Evolutionary conservation across 164 flowering plant genomes (phyloP), one percentile per base, ranked within the genome.

Genomic region (Cinnamomum chago): DNA sequence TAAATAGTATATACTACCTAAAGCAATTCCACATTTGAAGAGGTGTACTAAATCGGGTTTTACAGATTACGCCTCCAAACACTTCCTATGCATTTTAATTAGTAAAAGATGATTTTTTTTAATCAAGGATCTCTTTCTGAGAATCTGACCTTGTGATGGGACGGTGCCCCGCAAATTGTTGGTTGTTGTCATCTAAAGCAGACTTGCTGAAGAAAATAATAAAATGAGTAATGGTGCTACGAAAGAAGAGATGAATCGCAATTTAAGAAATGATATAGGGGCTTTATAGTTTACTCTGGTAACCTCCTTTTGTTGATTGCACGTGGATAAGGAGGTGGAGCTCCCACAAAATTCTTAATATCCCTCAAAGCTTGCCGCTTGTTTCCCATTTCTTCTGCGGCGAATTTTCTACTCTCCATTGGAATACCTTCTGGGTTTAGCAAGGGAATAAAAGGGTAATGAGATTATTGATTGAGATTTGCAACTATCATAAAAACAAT

Each of bases 321-420:
- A 75, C 81, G 82, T 28, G 87, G 90, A 68, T 81, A 82, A 71
- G 91, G 69, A 9, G 69, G 89, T 2, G 88, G 90, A 66, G 76
- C 88, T 71, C 88, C 86, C 6, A 81, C 72, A 22, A 89, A 72
- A 71, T 95, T 90, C 70, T 88, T 84, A 58, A 93, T 86, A 50
- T 69, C 79, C 83, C 90, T 85, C 82, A 93, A 81, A 12, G 94
- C 96, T 84, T 90, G 86, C 55, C 99, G 83, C 58, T 83, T 83
- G 12, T 85, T 83, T 50, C 89, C 89, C 6, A 77, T 55, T 66
- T 81, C 86, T 7, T 79, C n/a, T n/a, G n/a, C 69, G 28, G 51
- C 77, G 3, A 75, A 58, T 50, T 86, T 89, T 47, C 84, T 82
- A 17, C 79, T 81, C 64, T 83, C 87, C 50, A 78, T 85, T 52